Percentiles rank a stretch among this genome's conserved stretches.
These are phyloP conservation scores for Rhododendron mucronatum DNA, from an alignment of 148 eudicot genomes.

Conservation along the genomic window DNA sequence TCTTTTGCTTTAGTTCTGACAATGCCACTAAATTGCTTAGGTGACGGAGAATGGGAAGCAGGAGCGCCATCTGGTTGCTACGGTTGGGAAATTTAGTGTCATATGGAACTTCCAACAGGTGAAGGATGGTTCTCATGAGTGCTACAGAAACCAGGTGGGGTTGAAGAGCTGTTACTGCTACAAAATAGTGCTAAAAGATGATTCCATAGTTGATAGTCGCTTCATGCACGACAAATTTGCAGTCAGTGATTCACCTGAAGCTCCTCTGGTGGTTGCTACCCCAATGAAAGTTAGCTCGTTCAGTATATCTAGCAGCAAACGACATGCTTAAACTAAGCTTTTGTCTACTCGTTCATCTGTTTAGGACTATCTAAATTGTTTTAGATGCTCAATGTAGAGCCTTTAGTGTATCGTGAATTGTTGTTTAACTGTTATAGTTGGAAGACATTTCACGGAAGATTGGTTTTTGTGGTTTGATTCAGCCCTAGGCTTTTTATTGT, in stretches of 20 bases:
- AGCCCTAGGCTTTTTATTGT: not conserved
- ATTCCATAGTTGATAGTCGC: conserved; percentile 45
- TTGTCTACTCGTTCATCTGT: conserved; percentile 2
- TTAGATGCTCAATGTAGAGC: conserved; percentile 4
- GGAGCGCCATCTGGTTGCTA: conserved; percentile 51
- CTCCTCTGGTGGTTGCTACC: conserved; percentile 52
- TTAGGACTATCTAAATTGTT: not conserved
- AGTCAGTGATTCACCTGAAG: conserved; percentile 46
- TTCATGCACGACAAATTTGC: conserved; percentile 57
- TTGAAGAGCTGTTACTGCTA: conserved; percentile 57
- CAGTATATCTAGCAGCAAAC: conserved; percentile 42
- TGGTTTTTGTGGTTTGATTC: not conserved
- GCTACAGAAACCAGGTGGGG: conserved; percentile 47
- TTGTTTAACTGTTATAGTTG: not conserved
- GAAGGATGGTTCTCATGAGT: conserved; percentile 46
- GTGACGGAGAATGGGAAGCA: conserved; percentile 54
- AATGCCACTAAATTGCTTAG: conserved; percentile 12
- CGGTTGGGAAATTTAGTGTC: conserved; percentile 51
- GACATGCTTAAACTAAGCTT: conserved; percentile 15
- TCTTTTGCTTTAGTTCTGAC: not conserved
- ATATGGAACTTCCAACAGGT: conserved; percentile 60
- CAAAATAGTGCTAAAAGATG: conserved; percentile 47
- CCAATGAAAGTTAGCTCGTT: conserved; percentile 52
- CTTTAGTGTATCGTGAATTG: not conserved
- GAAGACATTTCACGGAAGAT: not conserved